Base-by-base conservation (phyloP, 78 protist genomes). In the Kipferlia bialata region DNA sequence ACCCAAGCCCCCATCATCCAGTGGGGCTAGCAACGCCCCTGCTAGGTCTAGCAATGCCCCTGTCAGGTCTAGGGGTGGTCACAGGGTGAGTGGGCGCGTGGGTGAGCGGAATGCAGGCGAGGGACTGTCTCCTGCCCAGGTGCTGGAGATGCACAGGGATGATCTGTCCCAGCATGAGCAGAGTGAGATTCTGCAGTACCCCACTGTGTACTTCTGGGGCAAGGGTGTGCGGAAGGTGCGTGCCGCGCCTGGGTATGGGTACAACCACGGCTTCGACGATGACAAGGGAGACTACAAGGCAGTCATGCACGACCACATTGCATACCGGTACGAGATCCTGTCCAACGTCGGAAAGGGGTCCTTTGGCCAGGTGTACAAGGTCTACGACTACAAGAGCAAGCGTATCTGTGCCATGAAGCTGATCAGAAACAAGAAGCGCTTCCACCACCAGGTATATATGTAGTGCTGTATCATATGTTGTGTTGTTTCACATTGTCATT, bases 381-480 rank as follows among this genome's bases (percentile, higher is more conserved):
- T 39, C 7, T 55, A 36, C 54, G 95, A 90, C 68, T 68, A 82
- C 82, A 69, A 71, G 73, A 58, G n/a, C 34, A 66, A 81, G 33
- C 15, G 32, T 26, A 59, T 26, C 12, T 75, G 73, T 7, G 97
- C 97, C 3, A 57, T 92, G 67, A 92, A 92, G 83, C 41, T 92
- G 51, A 87, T 92, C 76, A 51, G 91, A 73, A 82, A 90, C 84
- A 88, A 90, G 81, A 78, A 70, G 70, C 64, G 90, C 31, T 92
- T 88, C 70, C 83, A 87, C 69, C 71, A 77, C 36, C 99, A 95
- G n/a, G n/a, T n/a, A n/a, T n/a, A n/a, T n/a, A n/a, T n/a, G n/a
- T 57, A 18, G 61, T n/a, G 61, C 13, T n/a, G n/a, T n/a, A n/a
- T n/a, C n/a, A n/a, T n/a, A n/a, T n/a, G n/a, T n/a, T n/a, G n/a